Evolutionary conservation across 2,329 filamentous ascomycete species (phyloP).

Genomic region (Chaetomium globosum): DNA sequence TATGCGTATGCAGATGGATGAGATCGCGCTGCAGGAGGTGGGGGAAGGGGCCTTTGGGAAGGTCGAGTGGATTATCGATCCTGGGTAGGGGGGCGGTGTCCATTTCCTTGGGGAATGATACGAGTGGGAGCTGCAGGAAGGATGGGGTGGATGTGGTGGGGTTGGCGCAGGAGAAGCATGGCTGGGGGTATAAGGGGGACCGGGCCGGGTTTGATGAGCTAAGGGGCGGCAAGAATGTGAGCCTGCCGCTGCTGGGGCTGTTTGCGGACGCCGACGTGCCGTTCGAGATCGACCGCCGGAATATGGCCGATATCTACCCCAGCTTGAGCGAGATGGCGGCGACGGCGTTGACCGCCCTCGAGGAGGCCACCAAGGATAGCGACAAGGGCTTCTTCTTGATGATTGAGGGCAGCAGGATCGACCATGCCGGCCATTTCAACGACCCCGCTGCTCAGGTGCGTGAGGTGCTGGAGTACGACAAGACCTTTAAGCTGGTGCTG

Average conservation of each 20-base stretch:
- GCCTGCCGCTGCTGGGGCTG: constrained; percentile 83
- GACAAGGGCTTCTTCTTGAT: constrained; percentile 97
- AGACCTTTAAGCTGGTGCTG: constrained; percentile 76
- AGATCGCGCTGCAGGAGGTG: constrained; percentile 89
- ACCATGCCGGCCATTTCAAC: constrained; percentile 88
- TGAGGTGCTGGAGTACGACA: constrained; percentile 95
- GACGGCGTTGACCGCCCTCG: constrained; percentile 77
- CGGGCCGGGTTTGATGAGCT: constrained; percentile 76
- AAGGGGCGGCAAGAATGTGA: constrained; percentile 64
- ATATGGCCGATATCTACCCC: constrained; percentile 78
- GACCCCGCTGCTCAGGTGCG: constrained; percentile 83
- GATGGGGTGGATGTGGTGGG: constrained; percentile 77
- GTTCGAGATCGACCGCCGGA: constrained; percentile 87
- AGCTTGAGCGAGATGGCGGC: constrained; percentile 88
- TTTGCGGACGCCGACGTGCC: constrained; percentile 83
- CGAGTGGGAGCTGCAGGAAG: constrained; percentile 75
- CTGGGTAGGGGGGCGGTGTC: constrained; percentile 90
- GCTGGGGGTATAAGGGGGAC: constrained; percentile 76
- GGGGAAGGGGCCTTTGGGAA: constrained; percentile 85
- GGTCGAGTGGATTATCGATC: constrained; percentile 88
- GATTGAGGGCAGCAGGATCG: constrained; percentile 96
- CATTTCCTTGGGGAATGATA: constrained; percentile 85
- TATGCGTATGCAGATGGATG: constrained; percentile 77
- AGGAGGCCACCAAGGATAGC: constrained; percentile 76
- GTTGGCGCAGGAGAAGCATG: constrained; percentile 71